Percentiles rank a stretch among this genome's conserved stretches.
These are phyloP conservation scores for Cladosporium sp. DNA, from an alignment of 2,329 filamentous ascomycete genomes.

Conservation along the genomic window DNA sequence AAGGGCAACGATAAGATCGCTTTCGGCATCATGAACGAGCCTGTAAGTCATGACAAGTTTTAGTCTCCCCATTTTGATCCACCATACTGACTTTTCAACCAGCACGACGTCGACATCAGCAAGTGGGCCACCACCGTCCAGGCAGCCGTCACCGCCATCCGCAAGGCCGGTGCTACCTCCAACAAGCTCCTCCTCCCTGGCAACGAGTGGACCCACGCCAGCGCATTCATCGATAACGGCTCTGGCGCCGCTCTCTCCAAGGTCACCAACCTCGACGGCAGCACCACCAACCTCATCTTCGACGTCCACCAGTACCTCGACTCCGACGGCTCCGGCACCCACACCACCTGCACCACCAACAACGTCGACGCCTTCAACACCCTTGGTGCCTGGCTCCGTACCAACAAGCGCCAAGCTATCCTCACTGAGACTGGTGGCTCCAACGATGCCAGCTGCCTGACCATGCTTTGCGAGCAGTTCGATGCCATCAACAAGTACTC, in stretches of 20 bases:
- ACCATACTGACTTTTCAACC: conserved; percentile 24
- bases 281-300: conserved; percentile 33
- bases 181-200: conserved; percentile 64
- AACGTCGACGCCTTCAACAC: conserved; percentile 33
- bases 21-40: conserved; percentile 68
- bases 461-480: conserved; percentile 32
- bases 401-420: conserved; percentile 36
- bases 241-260: conserved; percentile 25
- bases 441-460: conserved; percentile 32
- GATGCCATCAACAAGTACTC: conserved; percentile 27
- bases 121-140: conserved; percentile 60
- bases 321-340: conserved; percentile 36
- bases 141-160: conserved; percentile 61
- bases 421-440: conserved; percentile 39
- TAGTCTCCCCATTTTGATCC: no score
- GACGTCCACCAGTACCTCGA: conserved; percentile 43
- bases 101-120: conserved; percentile 41
- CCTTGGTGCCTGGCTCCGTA: conserved; percentile 34
- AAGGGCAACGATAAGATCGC: conserved; percentile 50
- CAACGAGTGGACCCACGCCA: conserved; percentile 40
- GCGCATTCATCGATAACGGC: conserved; percentile 24
- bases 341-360: conserved; percentile 31
- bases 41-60: conserved; percentile 26
- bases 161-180: conserved; percentile 56
- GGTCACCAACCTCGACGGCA: conserved; percentile 24